Base-by-base conservation (phyloP, 1,284 basidiomycete genomes). In the Ustilago curta region DNA sequence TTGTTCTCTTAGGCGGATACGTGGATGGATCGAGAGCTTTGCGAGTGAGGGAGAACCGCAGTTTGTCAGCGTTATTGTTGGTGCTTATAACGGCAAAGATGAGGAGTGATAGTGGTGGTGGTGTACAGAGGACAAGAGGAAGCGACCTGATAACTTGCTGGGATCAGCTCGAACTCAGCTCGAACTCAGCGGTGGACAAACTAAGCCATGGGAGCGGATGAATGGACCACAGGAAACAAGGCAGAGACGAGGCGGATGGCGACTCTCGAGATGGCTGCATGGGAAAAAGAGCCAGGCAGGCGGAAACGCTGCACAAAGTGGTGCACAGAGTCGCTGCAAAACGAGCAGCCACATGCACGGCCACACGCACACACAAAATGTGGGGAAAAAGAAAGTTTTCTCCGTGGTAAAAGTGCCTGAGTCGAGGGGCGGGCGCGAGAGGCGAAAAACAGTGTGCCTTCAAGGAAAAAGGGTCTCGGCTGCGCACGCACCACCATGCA, bases 371-470 rank as follows among this genome's bases (percentile, higher is more conserved):
- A 47, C 27, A 27, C 45, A 51, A 51, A 56, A 45, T 56, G 54
- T 56, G 54, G 54, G 54, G 45, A 49, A 57, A 57, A 56, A 19
- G 23, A 48, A 48, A 49, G 48, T 57, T 49, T 37, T 23, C 6
- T 31, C 31, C 1, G 2, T 51, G 14, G 5, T 37, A 1, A 12
- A 12, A 16, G 6, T 54, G 25, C 42, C n/a, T 31, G 8, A 21
- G 29, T 12, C n/a, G 32, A 35, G 14, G 32, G 3, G 47, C 42
- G n/a, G 23, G 53, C n/a, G 21, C 4, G 29, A 55, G 32, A 25
- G 23, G 50, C 4, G 23, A 37, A 23, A 39, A 51, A 21, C 18
- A 8, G 19, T 39, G 25, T 42, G 50, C 50, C 14, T 37, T 37
- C 35, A 37, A 14, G 19, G n/a, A n/a, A 31, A 48, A 42, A 53